Base-by-base conservation (phyloP, 768 basidiomycete genomes). In the Auricularia sp. region DNA sequence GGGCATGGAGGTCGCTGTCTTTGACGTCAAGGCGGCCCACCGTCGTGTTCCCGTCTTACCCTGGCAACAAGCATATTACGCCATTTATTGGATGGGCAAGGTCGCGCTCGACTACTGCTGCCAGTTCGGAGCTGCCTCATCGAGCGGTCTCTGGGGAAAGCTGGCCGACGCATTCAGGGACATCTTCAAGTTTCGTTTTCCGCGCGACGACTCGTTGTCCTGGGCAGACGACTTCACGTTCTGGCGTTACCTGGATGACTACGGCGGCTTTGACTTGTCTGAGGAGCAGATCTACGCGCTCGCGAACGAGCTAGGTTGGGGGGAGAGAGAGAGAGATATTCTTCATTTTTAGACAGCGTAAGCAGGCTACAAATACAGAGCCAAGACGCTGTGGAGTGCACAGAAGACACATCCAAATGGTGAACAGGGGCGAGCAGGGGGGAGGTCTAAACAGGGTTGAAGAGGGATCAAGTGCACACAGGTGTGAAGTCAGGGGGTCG, bases 171-270 rank as follows among this genome's bases (percentile, higher is more conserved):
- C 73, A 24, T 69, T 77, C 3, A 67, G 71, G 3, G 69, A 62
- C 11, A 74, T 79, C 16, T 76, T 75, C 67, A 0, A 51, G 8
- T 51, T 64, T 63, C 3, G 67, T 64, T 1, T 63, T 74, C 54
- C 37, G 13, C 37, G 37, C 16, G 34, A 11, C 69, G 65, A 2
- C 65, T 13, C 37, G 13, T 51, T 24, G 78, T 70, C 78, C 64
- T 79, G 78, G 78, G 77, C 78, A 0, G 76, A 79, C 71, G 72
- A 79, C 62, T 77, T 78, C 64, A 63, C 69, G 21, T 65, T 69
- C 61, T 76, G 3, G 71, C 73, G 2, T 39, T 39, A 39, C 37
- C 37, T 2, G 13, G 13, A 39, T 13, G 37, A 7, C 1, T 39
- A 8, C 37, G 37, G 37, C 13, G 8, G 6, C 37, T 39, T 8